Conservation (phyloP, 495 filamentous ascomycete genomes). For the Aspergillus nanangensis region DNA sequence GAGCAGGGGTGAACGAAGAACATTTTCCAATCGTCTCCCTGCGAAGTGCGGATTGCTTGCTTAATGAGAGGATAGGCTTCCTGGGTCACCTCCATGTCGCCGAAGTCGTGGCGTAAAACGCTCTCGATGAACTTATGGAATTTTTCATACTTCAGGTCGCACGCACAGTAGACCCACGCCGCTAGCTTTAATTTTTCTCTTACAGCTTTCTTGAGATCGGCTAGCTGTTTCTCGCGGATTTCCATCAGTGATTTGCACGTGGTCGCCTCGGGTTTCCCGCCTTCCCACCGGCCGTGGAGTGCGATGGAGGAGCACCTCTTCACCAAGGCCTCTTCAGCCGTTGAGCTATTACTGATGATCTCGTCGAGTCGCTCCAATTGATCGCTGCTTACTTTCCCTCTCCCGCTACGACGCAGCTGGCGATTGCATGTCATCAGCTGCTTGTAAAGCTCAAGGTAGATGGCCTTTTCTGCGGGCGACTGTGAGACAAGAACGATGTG, state of each 20-base stretch:
- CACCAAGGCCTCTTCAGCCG: conserved; percentile 41
- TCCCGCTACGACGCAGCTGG: conserved; percentile 26
- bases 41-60: conserved; percentile 4
- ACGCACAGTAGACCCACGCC: conserved; percentile 28
- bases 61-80: conserved; percentile 13
- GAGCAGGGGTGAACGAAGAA: conserved; percentile 13
- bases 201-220: conserved; percentile 25
- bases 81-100: conserved; percentile 17
- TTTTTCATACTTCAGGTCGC: conserved; percentile 9
- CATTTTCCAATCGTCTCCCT: conserved; percentile 20
- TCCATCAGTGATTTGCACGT: conserved; percentile 18
- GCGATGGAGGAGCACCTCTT: conserved; percentile 38
- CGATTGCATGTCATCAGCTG: conserved; percentile 39
- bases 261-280: conserved; percentile 11
- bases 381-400: conserved; percentile 31
- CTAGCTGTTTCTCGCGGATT: conserved; percentile 25
- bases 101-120: conserved; percentile 20
- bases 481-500: conserved; percentile 34
- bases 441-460: conserved; percentile 46
- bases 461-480: conserved; percentile 35
- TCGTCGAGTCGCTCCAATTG: conserved; percentile 36
- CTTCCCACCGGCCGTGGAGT: conserved; percentile 8
- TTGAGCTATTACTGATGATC: conserved; percentile 35
- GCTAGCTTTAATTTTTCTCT: conserved; percentile 20
- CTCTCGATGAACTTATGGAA: conserved; percentile 21